Evolutionary conservation across 495 filamentous ascomycete species (phyloP), one percentile per base, ranked within the genome.

Genomic region (Penicillium riverlandense): DNA sequence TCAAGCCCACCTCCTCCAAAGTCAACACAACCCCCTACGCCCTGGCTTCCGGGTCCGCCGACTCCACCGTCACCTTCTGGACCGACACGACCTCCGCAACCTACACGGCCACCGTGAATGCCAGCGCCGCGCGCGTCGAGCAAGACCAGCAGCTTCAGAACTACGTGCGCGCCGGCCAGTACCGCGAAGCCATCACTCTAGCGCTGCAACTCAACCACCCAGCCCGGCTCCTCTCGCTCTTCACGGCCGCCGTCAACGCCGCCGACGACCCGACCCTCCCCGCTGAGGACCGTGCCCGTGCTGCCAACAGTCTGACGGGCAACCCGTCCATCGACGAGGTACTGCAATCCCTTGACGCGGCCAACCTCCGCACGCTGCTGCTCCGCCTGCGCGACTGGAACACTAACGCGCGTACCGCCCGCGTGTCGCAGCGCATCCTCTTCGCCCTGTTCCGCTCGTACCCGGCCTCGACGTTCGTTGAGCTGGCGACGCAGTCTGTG

Each of bases 11-110:
- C 27, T 48, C 65, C 37, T 55, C 62, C 38, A 59, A 63, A 40
- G 31, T 62, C 44, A 59, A 62, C 38, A 40, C 43, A 7, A 55
- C 60, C n/a, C 64, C 66, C n/a, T 71, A 83, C 51, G 82, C 79
- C 37, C 74, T 99, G 39, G 84, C 90, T 43, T 97, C 92, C 14
- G 92, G 89, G 34, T 86, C 86, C 43, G 89, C 81, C 34, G 92
- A 97, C 63, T 85, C 86, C 43, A 85, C 86, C 2, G 79, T 97
- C 31, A 92, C 90, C 0, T 94, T 96, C 71, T 99, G 92, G 92
- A 78, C 78, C 47, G 92, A 99, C 55, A 96, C 90, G 7, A 89
- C 90, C 0, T 76, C 77, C n/a, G 74, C 82, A 41, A 95, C 89
- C 1, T 80, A 84, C 38, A 80, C 75, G 2, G 82, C 84, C 8